phyloP scores from a whole-genome alignment of 805 yeast species.

The Kuraishia cidri region DNA sequence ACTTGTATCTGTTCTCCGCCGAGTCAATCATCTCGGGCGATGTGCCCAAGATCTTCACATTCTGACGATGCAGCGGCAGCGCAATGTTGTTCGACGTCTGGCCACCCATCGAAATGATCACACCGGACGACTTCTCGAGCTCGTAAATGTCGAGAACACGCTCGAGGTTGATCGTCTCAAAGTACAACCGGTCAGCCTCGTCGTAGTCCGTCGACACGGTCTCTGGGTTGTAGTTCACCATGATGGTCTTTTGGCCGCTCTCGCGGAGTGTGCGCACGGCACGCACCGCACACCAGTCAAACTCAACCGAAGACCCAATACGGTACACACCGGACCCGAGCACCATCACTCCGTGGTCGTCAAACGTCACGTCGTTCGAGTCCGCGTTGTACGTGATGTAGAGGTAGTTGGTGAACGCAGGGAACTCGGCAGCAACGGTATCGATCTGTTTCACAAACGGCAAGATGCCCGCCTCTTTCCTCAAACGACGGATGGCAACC shows the following conservation, averaged over 20 bases:
- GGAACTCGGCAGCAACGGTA: conserved; percentile 99
- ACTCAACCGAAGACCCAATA: conserved; percentile 97
- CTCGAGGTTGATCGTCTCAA: conserved; percentile 91
- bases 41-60: conserved; percentile 92
- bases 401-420: conserved; percentile 89
- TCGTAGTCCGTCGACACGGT: conserved; percentile 98
- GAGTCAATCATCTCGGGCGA: conserved; percentile 98
- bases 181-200: conserved; percentile 94
- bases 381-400: conserved; percentile 94
- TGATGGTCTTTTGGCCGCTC: conserved; percentile 80
- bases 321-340: conserved; percentile 98
- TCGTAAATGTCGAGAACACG: conserved; percentile 93
- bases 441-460: conserved; percentile 97
- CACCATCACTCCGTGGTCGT: conserved; percentile 92
- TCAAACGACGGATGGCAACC: conserved; percentile 81
- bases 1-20: conserved; percentile 97
- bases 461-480: conserved; percentile 77
- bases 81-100: conserved; percentile 98
- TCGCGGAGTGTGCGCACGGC: conserved; percentile 91
- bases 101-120: conserved; percentile 97
- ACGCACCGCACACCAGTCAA: conserved; percentile 99
- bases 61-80: conserved; percentile 82
- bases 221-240: conserved; percentile 98
- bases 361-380: conserved; percentile 75
- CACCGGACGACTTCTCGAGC: conserved; percentile 84